phyloP scores from a whole-genome alignment of 2,329 filamentous ascomycete species.

The Fusarium hostae region DNA sequence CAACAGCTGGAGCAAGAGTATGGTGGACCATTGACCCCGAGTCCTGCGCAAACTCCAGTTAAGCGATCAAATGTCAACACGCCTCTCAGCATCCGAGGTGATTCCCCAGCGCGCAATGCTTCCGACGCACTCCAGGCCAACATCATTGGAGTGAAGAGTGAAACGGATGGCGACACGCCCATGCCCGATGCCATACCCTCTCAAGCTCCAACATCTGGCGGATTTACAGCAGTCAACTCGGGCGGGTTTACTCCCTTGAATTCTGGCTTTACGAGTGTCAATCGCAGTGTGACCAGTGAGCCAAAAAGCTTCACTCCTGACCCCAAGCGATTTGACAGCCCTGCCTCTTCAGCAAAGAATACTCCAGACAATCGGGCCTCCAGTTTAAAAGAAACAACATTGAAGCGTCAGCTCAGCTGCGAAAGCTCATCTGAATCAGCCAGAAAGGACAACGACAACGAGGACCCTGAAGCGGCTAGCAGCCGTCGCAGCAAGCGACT shows the following conservation, averaged over 20 bases:
- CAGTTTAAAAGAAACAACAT: slow-evolving; percentile 63
- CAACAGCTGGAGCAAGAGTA: slow-evolving; percentile 94
- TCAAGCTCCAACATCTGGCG: slow-evolving; percentile 54
- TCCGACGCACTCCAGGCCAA: slow-evolving; percentile 64
- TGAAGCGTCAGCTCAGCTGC: slow-evolving; percentile 82
- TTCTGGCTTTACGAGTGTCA: slow-evolving; percentile 73
- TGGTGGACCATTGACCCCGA: slow-evolving; percentile 88
- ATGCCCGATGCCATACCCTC: slow-evolving; percentile 59
- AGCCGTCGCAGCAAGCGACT: slow-evolving; percentile 91
- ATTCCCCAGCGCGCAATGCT: slow-evolving; percentile 73
- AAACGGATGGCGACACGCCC: slow-evolving; percentile 59
- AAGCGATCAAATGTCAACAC: slow-evolving; percentile 72
- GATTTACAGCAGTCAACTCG: slow-evolving; percentile 56
- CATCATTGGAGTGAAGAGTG: slow-evolving; percentile 58
- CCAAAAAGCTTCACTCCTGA: slow-evolving; percentile 71
- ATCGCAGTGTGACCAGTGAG: slow-evolving; percentile 59
- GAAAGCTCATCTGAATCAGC: slow-evolving; percentile 60
- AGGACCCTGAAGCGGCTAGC: slow-evolving; percentile 69
- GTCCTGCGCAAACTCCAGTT: slow-evolving; percentile 74
- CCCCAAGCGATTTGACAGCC: slow-evolving; percentile 69
- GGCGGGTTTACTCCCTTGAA: slow-evolving; percentile 80
- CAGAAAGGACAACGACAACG: slow-evolving; percentile 62
- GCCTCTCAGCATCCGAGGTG: slow-evolving; percentile 66
- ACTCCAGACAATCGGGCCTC: slow-evolving; percentile 73
- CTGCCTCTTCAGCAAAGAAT: slow-evolving; percentile 70